These are phyloP conservation scores for Neodidymelliopsis sp. DNA, from an alignment of 2,329 filamentous ascomycete genomes.

Conservation along the genomic window DNA sequence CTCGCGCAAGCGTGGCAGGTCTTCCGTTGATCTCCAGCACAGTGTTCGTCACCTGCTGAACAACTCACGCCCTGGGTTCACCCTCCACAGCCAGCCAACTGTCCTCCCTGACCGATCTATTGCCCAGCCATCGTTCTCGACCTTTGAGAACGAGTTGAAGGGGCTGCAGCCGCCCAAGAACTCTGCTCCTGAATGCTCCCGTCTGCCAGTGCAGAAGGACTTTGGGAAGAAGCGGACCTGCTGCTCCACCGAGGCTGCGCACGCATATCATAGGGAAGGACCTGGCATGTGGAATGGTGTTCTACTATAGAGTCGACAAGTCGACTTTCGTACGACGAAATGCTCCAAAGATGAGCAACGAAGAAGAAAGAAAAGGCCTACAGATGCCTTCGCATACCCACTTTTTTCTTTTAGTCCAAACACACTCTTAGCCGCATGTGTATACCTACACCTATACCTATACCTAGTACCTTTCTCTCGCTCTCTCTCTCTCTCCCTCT, in stretches of 20 bases:
- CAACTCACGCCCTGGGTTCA: slow-evolving; percentile 49
- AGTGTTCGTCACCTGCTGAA: slow-evolving; percentile 70
- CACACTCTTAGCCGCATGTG: slow-evolving; percentile 12
- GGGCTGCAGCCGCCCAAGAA: slow-evolving; percentile 50
- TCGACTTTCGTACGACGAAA: slow-evolving; percentile 11
- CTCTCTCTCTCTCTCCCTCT: slow-evolving; percentile 9
- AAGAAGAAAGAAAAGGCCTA: slow-evolving; percentile 26
- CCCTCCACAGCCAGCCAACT: slow-evolving; percentile 43
- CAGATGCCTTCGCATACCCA: slow-evolving; percentile 16
- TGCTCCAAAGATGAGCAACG: slow-evolving; percentile 27
- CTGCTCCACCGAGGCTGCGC: slow-evolving; percentile 67
- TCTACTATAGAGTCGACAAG: slow-evolving; percentile 44
- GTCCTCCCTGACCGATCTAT: slow-evolving; percentile 48
- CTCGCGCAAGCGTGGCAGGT: slow-evolving; percentile 66
- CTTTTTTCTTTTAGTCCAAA: no score
- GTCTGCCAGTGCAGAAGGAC: slow-evolving; percentile 55
- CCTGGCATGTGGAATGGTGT: slow-evolving; percentile 74
- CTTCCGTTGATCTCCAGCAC: slow-evolving; percentile 70
- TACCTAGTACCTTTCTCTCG: not conserved
- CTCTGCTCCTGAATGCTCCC: slow-evolving; percentile 49
- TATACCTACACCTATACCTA: slow-evolving; percentile 3
- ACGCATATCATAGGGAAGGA: slow-evolving; percentile 60
- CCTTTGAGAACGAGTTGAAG: slow-evolving; percentile 38
- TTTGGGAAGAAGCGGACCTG: slow-evolving; percentile 70
- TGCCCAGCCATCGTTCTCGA: slow-evolving; percentile 41